phyloP scores from a whole-genome alignment of 192 early-diverging fungal species.

The Backusella tarrabulga region DNA sequence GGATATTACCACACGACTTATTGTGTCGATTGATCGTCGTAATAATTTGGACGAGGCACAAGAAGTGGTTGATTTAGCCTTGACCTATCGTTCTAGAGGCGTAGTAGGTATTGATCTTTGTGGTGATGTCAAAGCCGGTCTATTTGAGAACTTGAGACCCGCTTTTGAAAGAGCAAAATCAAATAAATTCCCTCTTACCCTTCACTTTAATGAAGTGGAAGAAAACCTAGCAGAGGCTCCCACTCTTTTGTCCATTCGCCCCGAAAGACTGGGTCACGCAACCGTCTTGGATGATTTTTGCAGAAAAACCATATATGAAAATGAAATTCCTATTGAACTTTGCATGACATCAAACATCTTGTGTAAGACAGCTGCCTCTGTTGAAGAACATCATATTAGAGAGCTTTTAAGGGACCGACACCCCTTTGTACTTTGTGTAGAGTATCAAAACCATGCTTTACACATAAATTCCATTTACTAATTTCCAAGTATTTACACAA shows the following conservation, averaged over 20 bases:
- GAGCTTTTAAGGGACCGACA: constrained; percentile 41
- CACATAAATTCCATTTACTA: background rate
- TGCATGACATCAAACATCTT: constrained; percentile 67
- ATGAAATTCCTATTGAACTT: constrained; percentile 53
- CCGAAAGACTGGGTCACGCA: constrained; percentile 58
- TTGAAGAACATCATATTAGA: constrained; percentile 54
- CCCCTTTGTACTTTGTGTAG: constrained; percentile 52
- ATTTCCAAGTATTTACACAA: background rate
- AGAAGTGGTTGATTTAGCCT: constrained; percentile 52
- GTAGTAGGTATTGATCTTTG: constrained; percentile 65
- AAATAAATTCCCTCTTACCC: constrained; percentile 48
- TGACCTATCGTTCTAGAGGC: constrained; percentile 30
- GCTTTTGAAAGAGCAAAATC: constrained; percentile 50
- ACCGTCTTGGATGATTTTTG: constrained; percentile 42
- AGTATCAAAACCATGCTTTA: constrained; percentile 9
- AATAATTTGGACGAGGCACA: constrained; percentile 45
- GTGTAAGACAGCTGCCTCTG: constrained; percentile 47
- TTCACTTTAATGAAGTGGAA: constrained; percentile 55
- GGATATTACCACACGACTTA: constrained; percentile 44
- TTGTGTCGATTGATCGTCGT: constrained; percentile 54
- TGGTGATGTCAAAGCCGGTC: constrained; percentile 47
- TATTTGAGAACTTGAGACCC: constrained; percentile 37
- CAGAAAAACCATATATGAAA: constrained; percentile 25
- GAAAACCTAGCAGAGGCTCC: constrained; percentile 44
- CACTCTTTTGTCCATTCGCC: constrained; percentile 35